These are phyloP conservation scores for Aspergillus luchuensis DNA, from an alignment of 2,329 filamentous ascomycete genomes.

Conservation along the genomic window DNA sequence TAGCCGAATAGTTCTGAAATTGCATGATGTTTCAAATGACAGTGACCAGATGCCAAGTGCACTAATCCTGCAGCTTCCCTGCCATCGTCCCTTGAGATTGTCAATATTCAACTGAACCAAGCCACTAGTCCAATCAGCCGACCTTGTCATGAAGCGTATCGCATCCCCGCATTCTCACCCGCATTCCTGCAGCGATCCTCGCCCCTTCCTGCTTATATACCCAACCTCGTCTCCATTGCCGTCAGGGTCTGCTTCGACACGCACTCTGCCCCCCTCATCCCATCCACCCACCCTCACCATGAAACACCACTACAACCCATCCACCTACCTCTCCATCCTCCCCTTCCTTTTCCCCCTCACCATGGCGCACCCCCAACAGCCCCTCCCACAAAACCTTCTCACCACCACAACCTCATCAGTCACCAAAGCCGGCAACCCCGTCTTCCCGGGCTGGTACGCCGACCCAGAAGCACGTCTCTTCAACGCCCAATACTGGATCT, in stretches of 20 bases:
- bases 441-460: slow-evolving; percentile 55
- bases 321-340: not conserved
- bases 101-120: too few relatives aligned
- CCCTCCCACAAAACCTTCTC: slow-evolving; percentile 6
- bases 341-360: not conserved
- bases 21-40: not conserved
- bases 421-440: slow-evolving; percentile 44
- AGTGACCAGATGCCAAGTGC: not conserved
- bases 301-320: slow-evolving; percentile 1
- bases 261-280: not conserved
- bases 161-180: slow-evolving; percentile 11
- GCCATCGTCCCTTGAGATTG: not conserved
- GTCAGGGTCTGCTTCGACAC: not conserved
- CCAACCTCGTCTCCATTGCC: not conserved
- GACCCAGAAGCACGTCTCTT: slow-evolving; percentile 55
- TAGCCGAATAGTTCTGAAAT: not conserved
- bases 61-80: not conserved
- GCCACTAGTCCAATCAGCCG: not conserved
- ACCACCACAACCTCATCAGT: not conserved
- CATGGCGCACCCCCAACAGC: not conserved
- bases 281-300: not conserved
- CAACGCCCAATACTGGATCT: slow-evolving; percentile 52
- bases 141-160: not conserved
- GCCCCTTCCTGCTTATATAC: not conserved
- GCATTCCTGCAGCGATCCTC: slow-evolving; percentile 4